A percentile compares a stretch with the other conserved stretches of the same genome.
Conservation (phyloP, 2,329 filamentous ascomycete species). For the Cyphellophora europaea region DNA sequence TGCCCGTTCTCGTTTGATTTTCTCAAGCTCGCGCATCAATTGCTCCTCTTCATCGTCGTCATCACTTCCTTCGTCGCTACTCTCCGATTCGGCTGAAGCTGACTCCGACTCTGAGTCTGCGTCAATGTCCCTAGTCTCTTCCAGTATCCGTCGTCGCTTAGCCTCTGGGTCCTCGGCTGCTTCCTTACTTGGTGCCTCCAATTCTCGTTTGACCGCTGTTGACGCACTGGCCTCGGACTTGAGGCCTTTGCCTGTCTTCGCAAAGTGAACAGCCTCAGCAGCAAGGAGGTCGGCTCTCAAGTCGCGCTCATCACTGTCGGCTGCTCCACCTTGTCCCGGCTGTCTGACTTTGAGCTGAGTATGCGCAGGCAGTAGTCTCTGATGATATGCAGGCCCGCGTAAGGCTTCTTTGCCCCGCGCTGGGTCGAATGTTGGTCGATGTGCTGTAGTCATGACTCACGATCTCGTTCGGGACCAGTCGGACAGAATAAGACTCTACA, state of each 20-base stretch:
- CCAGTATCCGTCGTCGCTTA: conserved; percentile 77
- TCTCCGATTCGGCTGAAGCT: conserved; percentile 49
- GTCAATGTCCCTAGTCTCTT: conserved; percentile 81
- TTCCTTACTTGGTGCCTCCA: conserved; percentile 39
- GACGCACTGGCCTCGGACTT: conserved; percentile 27
- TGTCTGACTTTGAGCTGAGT: conserved; percentile 83
- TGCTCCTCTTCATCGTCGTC: conserved; percentile 80
- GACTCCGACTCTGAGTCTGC: conserved; percentile 57
- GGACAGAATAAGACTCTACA: no score
- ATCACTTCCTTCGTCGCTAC: conserved; percentile 58
- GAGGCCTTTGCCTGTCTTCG: conserved; percentile 64
- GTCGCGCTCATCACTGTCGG: conserved; percentile 62
- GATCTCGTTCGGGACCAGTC: no score
- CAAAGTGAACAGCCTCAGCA: conserved; percentile 78
- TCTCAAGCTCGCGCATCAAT: conserved; percentile 84
- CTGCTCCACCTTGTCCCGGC: conserved; percentile 80
- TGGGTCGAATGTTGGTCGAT: conserved; percentile 92
- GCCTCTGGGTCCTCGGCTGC: conserved; percentile 55
- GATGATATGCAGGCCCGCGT: conserved; percentile 88
- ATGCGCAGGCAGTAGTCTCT: conserved; percentile 87
- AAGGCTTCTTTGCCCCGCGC: conserved; percentile 91
- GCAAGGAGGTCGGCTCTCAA: conserved; percentile 81
- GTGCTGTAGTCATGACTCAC: conserved; percentile 38
- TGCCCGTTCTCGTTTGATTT: conserved; percentile 79
- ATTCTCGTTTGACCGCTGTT: conserved; percentile 49